Evolutionary conservation across 148 eudicot genomes (phyloP), one percentile per base, ranked within the genome.

Genomic region (Amaranthus palmeri): DNA sequence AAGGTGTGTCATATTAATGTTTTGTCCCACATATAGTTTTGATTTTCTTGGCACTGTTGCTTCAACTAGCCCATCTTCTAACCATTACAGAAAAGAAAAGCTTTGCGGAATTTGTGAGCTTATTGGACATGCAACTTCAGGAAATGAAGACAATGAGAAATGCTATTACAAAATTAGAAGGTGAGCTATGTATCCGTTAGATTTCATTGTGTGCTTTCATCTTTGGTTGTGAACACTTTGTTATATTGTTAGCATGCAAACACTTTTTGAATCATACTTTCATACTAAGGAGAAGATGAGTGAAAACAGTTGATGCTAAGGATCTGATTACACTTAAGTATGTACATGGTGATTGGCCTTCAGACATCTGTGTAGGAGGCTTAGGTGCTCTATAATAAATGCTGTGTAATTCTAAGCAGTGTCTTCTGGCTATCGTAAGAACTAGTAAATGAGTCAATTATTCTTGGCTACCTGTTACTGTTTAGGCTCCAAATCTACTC

Each of bases 61-160:
- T 59, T 52, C 44, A 54, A 57, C 6, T 68, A 12, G 47, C 59
- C 54, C 61, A 41, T 43, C 46, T 75, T 72, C 18, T 59, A 58
- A 53, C 59, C 47, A 7, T 79, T 46, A 7, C 90, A 89, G 93
- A 87, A 76, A 87, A 83, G 70, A 76, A 75, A 78, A 83, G 65
- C 78, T 84, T 87, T 47, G 80, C 80, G 76, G 96, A 93, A 65
- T 87, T 93, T 70, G 78, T 86, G 84, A 86, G 67, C 43, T 81
- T 87, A 84, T 67, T 91, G 79, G 89, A 81, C 40, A 75, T 76
- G 67, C 98, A 93, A 83, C 80, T 91, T 56, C 91, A 75, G 76
- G 98, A 91, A 76, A 89, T 93, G 83, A 91, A 83, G 75, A 81
- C 88, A 51, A 86, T 91, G 96, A 87, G 84, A 67, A 89, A 46